Percentiles rank a stretch among this genome's conserved stretches.
Conservation (phyloP, 805 yeast genomes). For the Naumovozyma baii region DNA sequence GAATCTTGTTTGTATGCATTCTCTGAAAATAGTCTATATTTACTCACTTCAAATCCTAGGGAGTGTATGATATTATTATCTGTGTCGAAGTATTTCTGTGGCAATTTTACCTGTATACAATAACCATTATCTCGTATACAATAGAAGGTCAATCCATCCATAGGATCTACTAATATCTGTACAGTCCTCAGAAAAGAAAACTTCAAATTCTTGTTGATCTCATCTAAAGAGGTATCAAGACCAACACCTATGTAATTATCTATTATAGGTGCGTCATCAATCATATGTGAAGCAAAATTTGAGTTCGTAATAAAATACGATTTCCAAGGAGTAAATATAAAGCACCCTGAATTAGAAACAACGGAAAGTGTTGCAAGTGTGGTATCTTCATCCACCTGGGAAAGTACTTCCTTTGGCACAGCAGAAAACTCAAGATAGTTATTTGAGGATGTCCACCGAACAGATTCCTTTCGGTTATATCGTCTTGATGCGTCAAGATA, state of each 20-base stretch:
- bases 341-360: not conserved
- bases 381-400: not conserved
- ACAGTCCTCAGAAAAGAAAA: not conserved
- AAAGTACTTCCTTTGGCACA: not conserved
- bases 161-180: too few relatives aligned
- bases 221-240: not conserved
- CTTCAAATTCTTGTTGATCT: not conserved
- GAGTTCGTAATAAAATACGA: not conserved
- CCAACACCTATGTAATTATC: not conserved
- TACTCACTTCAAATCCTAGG: too few relatives aligned
- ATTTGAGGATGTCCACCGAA: not conserved
- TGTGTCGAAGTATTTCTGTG: too few relatives aligned
- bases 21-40: too few relatives aligned
- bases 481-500: not conserved
- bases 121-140: too few relatives aligned
- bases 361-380: not conserved
- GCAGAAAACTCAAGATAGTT: not conserved
- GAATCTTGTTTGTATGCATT: too few relatives aligned
- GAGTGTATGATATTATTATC: too few relatives aligned
- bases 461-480: not conserved
- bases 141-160: too few relatives aligned
- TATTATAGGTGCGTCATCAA: not conserved
- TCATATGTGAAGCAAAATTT: not conserved
- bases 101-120: too few relatives aligned
- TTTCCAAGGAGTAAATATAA: conserved; percentile 1